Percentiles rank a stretch among this genome's conserved stretches.
Evolutionary conservation across 306 rosid genomes (phyloP).

Genomic region (Castanopsis chinensis): DNA sequence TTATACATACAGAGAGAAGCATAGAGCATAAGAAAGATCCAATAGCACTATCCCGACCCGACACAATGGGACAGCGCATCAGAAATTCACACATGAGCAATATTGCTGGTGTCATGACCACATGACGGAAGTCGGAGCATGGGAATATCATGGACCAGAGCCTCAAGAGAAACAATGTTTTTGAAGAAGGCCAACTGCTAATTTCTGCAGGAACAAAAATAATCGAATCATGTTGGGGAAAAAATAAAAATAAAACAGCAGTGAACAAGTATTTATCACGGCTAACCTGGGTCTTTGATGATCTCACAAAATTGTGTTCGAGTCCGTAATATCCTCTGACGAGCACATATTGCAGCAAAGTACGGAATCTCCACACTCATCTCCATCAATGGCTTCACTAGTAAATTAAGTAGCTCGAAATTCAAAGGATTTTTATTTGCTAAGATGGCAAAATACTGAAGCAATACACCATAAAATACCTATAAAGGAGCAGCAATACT

Average conservation of each 20-base stretch:
- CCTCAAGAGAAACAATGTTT: conserved; percentile 75
- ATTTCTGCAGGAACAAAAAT: conserved; percentile 50
- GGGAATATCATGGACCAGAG: conserved; percentile 92
- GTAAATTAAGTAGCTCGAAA: conserved; percentile 57
- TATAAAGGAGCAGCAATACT: conserved; percentile 35
- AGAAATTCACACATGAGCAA: conserved; percentile 86
- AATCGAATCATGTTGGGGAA: conserved; percentile 6
- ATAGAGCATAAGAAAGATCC: conserved; percentile 85
- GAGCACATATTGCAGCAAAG: conserved; percentile 96
- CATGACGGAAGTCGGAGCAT: conserved; percentile 89
- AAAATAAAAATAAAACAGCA: conserved; percentile 3
- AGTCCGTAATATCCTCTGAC: conserved; percentile 65
- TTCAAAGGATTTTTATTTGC: conserved; percentile 69
- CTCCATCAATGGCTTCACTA: conserved; percentile 85
- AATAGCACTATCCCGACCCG: conserved; percentile 70
- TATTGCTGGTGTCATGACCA: conserved; percentile 79
- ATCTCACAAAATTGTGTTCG: conserved; percentile 64
- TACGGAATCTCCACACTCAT: conserved; percentile 87
- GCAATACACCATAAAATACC: conserved; percentile 83
- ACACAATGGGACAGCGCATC: conserved; percentile 73
- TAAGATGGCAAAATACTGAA: conserved; percentile 88
- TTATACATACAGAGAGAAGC: conserved; percentile 75
- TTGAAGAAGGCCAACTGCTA: conserved; percentile 89
- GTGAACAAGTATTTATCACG: conserved; percentile 5
- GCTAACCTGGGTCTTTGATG: conserved; percentile 68